phyloP scores from a whole-genome alignment of 2,329 filamentous ascomycete species.

The Ophiostoma piceae region DNA sequence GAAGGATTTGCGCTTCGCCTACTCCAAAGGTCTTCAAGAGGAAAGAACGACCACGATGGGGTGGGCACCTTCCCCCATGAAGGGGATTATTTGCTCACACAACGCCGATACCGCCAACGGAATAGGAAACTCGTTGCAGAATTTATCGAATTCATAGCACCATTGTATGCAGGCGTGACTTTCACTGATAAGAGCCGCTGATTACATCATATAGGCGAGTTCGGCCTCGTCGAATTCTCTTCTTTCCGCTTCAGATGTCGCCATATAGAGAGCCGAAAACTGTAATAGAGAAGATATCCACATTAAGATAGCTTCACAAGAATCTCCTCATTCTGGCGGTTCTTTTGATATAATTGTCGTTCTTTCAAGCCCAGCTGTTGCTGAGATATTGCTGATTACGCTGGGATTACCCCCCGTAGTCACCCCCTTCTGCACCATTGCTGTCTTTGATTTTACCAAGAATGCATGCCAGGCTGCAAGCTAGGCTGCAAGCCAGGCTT shows the following conservation, averaged over 20 bases:
- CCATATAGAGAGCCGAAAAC: not conserved
- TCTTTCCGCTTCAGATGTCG: not conserved
- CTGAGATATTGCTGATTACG: not conserved
- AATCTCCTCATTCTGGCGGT: not conserved
- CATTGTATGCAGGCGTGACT: not conserved
- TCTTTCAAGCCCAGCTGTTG: not conserved
- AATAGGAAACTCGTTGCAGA: not conserved
- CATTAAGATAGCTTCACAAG: not conserved
- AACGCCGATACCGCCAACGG: not conserved
- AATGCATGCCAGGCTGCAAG: not conserved
- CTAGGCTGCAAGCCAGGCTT: not conserved
- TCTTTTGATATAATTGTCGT: not conserved
- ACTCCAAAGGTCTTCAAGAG: not conserved
- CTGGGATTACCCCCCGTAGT: not conserved
- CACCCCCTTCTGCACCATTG: not conserved
- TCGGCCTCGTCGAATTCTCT: not conserved
- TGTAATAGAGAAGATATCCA: no score
- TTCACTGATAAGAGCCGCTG: not conserved
- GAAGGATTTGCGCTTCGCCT: not conserved
- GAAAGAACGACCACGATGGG: constrained; percentile 3
- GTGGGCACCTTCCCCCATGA: not conserved
- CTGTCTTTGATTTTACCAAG: not conserved
- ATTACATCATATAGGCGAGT: not conserved
- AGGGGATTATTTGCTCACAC: not conserved
- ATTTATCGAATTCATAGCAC: not conserved